Conservation (phyloP, 1,139 yeast species). For the Scheffersomyces quercinus region DNA sequence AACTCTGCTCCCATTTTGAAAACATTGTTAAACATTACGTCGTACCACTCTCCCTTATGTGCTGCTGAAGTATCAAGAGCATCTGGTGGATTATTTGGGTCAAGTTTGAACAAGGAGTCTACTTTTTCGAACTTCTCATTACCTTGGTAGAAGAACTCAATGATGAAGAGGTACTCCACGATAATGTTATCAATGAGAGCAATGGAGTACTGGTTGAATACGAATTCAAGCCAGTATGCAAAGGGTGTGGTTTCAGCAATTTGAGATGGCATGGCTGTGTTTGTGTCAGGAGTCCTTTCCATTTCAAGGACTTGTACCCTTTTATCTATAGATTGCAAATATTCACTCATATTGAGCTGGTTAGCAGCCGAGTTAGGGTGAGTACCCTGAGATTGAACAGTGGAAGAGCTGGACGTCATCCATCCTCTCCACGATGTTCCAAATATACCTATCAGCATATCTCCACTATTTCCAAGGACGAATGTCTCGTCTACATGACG, state of each 20-base stretch:
- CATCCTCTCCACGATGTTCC: slow-evolving; percentile 28
- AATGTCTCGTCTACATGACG: slow-evolving; percentile 53
- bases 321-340: slow-evolving; percentile 55
- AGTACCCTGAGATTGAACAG: slow-evolving; percentile 3
- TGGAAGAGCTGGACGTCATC: slow-evolving; percentile 15
- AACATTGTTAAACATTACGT: slow-evolving; percentile 54
- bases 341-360: slow-evolving; percentile 39
- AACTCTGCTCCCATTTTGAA: slow-evolving; percentile 45
- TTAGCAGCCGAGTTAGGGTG: slow-evolving; percentile 4
- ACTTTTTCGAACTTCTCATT: slow-evolving; percentile 38
- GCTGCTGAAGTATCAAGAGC: slow-evolving; percentile 2
- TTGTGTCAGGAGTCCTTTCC: slow-evolving; percentile 35
- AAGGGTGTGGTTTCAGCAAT: slow-evolving; percentile 78
- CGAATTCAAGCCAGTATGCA: slow-evolving; percentile 69
- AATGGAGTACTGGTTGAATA: slow-evolving; percentile 70
- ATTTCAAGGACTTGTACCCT: slow-evolving; percentile 50
- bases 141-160: slow-evolving; percentile 65
- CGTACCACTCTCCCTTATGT: slow-evolving; percentile 51
- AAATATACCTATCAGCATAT: slow-evolving; percentile 29
- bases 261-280: slow-evolving; percentile 76
- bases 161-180: slow-evolving; percentile 74
- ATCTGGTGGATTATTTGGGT: slow-evolving; percentile 13
- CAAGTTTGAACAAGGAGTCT: slow-evolving; percentile 47
- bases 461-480: slow-evolving; percentile 46
- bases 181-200: slow-evolving; percentile 77